Percentiles rank a stretch among this genome's conserved stretches.
Conservation (phyloP, 148 eudicot genomes). For the Linanthus parryae region DNA sequence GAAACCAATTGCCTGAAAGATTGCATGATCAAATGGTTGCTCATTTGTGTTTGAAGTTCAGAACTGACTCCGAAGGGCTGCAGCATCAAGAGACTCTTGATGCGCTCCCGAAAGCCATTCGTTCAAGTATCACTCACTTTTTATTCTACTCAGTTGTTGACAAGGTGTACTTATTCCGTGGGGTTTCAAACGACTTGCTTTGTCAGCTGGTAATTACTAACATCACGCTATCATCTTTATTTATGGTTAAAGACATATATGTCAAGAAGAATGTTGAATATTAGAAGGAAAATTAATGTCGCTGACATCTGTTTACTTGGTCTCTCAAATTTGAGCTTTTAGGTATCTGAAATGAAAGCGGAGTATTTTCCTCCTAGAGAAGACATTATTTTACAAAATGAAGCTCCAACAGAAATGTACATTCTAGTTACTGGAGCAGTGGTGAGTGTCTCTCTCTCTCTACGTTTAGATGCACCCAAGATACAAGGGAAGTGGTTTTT, state of each 20-base stretch:
- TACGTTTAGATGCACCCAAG: too few relatives aligned
- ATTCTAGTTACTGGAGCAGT: constrained; percentile 68
- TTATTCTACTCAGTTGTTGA: constrained; percentile 64
- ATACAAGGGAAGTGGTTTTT: too few relatives aligned
- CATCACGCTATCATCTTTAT: background rate
- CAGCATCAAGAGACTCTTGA: constrained; percentile 79
- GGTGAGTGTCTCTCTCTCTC: constrained; percentile 32
- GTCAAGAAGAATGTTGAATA: background rate
- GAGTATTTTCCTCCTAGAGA: constrained; percentile 87
- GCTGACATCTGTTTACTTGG: background rate
- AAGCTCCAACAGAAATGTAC: constrained; percentile 83
- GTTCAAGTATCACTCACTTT: constrained; percentile 58
- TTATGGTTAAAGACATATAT: background rate
- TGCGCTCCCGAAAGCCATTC: constrained; percentile 75
- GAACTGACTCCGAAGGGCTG: constrained; percentile 81
- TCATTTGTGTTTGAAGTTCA: constrained; percentile 59
- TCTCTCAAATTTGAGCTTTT: background rate
- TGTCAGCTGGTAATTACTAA: constrained; percentile 61
- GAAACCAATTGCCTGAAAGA: constrained; percentile 60
- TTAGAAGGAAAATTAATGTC: too few relatives aligned
- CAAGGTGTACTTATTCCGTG: constrained; percentile 61
- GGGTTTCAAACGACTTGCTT: constrained; percentile 74
- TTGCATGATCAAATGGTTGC: constrained; percentile 81
- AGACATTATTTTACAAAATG: constrained; percentile 82
- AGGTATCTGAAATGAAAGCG: constrained; percentile 89